Evolutionary conservation across 495 filamentous ascomycete genomes (phyloP).

Genomic region (Schizothecium vesticola): DNA sequence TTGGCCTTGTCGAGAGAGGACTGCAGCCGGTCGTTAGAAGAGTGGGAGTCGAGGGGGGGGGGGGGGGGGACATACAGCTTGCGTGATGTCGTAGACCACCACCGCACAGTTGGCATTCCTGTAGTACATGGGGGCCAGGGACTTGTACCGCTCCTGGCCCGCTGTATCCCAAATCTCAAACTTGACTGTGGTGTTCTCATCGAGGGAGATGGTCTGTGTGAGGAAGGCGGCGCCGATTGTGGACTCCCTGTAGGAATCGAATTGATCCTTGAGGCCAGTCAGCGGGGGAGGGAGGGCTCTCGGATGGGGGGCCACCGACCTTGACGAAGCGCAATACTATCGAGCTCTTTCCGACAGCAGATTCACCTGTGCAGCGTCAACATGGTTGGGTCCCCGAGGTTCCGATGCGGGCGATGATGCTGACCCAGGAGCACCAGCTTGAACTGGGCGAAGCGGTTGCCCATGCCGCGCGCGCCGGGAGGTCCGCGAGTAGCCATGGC

Average conservation of each 20-base stretch:
- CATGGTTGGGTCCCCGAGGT: constrained; percentile 23
- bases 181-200: constrained; percentile 96
- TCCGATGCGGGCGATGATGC: neutral
- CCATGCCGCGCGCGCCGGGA: constrained; percentile 65
- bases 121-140: constrained; percentile 98
- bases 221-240: constrained; percentile 99
- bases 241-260: constrained; percentile 98
- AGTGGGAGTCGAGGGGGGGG: neutral
- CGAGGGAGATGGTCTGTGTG: constrained; percentile 95
- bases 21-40: constrained; percentile 40
- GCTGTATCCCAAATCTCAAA: constrained; percentile 99
- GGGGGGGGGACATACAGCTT: constrained; percentile 64
- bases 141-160: constrained; percentile 97
- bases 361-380: constrained; percentile 69
- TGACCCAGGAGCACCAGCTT: constrained; percentile 93
- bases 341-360: constrained; percentile 98
- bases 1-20: constrained; percentile 97
- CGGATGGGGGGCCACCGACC: constrained; percentile 43
- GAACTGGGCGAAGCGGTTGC: constrained; percentile 89
- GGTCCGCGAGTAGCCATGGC: constrained; percentile 77
- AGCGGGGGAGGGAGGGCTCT: constrained; percentile 8
- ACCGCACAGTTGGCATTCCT: constrained; percentile 98
- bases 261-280: constrained; percentile 73
- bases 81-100: constrained; percentile 98
- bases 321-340: constrained; percentile 97